Percentiles rank a stretch among this genome's conserved stretches.
These are phyloP conservation scores for Chaetomidium leptoderma DNA, from an alignment of 495 filamentous ascomycete genomes.

Conservation along the genomic window DNA sequence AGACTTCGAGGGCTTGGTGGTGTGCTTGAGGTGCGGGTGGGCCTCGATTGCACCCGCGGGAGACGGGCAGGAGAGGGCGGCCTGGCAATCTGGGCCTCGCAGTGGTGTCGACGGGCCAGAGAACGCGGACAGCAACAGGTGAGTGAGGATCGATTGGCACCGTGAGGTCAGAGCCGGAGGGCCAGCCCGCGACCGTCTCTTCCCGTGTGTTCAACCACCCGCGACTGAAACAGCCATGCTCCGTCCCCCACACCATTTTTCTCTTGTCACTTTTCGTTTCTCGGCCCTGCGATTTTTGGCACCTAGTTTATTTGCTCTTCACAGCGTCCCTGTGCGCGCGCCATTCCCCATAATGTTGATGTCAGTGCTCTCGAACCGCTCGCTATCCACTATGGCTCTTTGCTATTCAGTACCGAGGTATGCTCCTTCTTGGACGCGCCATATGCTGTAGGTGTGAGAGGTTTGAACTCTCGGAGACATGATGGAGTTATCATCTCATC, in stretches of 20 bases:
- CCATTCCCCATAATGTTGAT: too few relatives aligned
- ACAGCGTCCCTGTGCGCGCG: neutral
- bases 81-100: neutral
- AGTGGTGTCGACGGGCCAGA: neutral
- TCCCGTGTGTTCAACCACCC: conserved; percentile 5
- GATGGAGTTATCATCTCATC: neutral
- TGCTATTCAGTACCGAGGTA: too few relatives aligned
- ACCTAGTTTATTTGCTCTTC: neutral
- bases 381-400: too few relatives aligned
- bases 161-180: neutral
- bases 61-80: neutral
- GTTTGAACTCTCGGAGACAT: neutral
- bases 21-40: conserved; percentile 4
- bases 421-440: too few relatives aligned
- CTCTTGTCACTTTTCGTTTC: neutral
- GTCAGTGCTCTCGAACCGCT: too few relatives aligned
- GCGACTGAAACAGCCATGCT: conserved; percentile 3
- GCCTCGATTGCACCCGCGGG: conserved; percentile 7
- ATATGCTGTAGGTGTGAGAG: too few relatives aligned
- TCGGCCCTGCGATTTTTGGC: conserved; percentile 7
- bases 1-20: conserved; percentile 25
- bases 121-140: neutral
- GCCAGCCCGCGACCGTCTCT: conserved; percentile 5
- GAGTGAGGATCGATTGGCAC: conserved; percentile 3
- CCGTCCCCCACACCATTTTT: neutral